phyloP scores from a whole-genome alignment of 164 flowering plant species.

The Berberis thunbergii region DNA sequence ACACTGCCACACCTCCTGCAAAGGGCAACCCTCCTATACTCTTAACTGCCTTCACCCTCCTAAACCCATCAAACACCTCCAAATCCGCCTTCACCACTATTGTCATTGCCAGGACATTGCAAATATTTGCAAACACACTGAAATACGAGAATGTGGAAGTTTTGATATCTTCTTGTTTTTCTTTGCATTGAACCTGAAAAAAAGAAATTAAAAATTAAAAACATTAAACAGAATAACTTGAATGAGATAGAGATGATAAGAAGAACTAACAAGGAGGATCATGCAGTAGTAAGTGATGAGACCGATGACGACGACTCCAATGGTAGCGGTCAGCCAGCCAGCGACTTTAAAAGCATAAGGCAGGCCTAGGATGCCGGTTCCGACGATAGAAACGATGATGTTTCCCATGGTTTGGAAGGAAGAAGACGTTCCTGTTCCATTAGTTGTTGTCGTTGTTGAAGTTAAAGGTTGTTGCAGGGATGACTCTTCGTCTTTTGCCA shows the following conservation, averaged over 20 bases:
- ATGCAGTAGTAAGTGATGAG: slow-evolving; percentile 21
- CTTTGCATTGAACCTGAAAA: slow-evolving; percentile 20
- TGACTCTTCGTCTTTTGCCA: too few species aligned
- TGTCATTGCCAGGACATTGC: slow-evolving; percentile 21
- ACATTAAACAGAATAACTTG: too few species aligned
- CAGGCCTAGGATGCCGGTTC: slow-evolving; percentile 27
- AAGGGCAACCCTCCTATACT: slow-evolving; percentile 12
- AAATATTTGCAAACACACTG: slow-evolving; percentile 23
- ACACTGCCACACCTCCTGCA: slow-evolving; percentile 22
- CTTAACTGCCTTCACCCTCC: slow-evolving; percentile 7
- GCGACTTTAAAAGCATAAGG: slow-evolving; percentile 19
- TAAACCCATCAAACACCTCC: slow-evolving; percentile 10
- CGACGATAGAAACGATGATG: slow-evolving; percentile 24
- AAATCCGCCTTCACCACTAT: slow-evolving; percentile 19
- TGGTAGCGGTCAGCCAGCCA: slow-evolving; percentile 21
- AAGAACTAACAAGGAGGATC: slow-evolving; percentile 16
- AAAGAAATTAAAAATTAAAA: neutral
- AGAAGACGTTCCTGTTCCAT: slow-evolving; percentile 9
- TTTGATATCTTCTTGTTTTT: slow-evolving; percentile 1
- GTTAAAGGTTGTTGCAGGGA: too few species aligned
- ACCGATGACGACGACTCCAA: slow-evolving; percentile 15
- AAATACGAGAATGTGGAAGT: slow-evolving; percentile 19
- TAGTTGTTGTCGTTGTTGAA: too few species aligned
- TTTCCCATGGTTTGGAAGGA: slow-evolving; percentile 20
- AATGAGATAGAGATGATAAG: neutral